phyloP scores from a whole-genome alignment of 2,329 filamentous ascomycete species.

The Colletotrichum cordylinicola region DNA sequence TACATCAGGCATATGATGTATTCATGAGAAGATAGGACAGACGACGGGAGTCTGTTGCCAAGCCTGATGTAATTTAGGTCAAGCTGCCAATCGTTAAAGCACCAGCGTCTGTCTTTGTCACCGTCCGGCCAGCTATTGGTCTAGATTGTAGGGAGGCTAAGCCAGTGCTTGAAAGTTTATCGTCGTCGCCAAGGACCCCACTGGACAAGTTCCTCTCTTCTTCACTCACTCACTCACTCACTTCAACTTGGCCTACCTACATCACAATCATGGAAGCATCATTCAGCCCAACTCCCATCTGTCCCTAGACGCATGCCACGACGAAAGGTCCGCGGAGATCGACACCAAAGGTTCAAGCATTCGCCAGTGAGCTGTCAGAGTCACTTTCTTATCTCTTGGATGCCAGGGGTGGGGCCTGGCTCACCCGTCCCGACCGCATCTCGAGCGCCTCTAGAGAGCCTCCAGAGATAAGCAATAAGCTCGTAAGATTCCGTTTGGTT shows the following conservation, averaged over 20 bases:
- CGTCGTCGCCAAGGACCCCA: neutral
- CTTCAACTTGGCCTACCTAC: neutral
- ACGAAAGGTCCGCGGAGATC: conserved; percentile 9
- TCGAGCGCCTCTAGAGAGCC: conserved; percentile 10
- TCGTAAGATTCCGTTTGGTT: conserved; percentile 14
- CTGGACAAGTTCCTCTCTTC: neutral
- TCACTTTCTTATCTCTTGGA: conserved; percentile 20
- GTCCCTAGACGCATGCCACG: neutral
- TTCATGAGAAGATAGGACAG: neutral
- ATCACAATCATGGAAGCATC: neutral
- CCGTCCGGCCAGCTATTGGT: neutral
- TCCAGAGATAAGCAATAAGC: conserved; percentile 23
- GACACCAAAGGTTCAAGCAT: conserved; percentile 7
- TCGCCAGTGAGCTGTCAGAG: conserved; percentile 14
- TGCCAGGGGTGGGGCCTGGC: conserved; percentile 21
- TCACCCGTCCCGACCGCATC: conserved; percentile 11
- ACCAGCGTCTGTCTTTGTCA: neutral
- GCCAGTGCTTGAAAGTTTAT: neutral
- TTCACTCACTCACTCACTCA: neutral
- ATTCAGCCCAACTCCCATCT: neutral
- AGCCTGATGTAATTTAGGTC: neutral
- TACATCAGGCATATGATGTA: neutral
- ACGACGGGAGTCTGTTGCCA: neutral
- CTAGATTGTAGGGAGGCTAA: neutral
- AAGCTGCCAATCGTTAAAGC: neutral